Evolutionary conservation across 2,329 filamentous ascomycete species (phyloP), one percentile per base, ranked within the genome.

Genomic region (Dothideomycetidae sp.): DNA sequence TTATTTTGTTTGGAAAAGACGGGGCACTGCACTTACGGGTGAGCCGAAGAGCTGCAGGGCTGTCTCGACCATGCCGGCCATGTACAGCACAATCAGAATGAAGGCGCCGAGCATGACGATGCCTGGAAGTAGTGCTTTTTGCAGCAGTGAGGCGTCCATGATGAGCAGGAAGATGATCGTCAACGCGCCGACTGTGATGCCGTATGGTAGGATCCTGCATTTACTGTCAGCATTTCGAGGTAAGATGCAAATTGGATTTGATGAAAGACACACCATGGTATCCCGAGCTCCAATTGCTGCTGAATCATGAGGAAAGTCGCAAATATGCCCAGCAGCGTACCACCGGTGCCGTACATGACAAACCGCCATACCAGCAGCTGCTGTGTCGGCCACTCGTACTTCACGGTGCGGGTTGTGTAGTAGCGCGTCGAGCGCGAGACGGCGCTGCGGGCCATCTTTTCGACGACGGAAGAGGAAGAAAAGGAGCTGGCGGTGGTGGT

Each of bases 321-420:
- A 49, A 71, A 75, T 30, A 78, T 64, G 5, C 73, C 73, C 2
- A 77, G 57, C 38, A 73, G 66, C 36, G 67, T 66, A 16, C 68
- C 64, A 9, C 70, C 70, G 2, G 68, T 66, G 1, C 64, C 67
- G 11, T 77, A 61, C 53, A 77, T 73, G 46, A 75, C 60, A 47
- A 77, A 67, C 37, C 72, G 68, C 73, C 73, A 78, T 49, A 75
- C 56, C 49, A 77, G 76, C 46, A 78, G 63, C 49, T 76, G 72
- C 33, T 70, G 60, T 53, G 77, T 72, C 2, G 73, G 73, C 73
- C 73, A 78, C 58, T 67, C 69, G 59, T 76, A 77, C 18, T 38
- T 29, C 10, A 38, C 36, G n/a, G 36, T 32, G 9, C 31, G 36
- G 30, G 36, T 38, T 16, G 36, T 38, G 17, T 38, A 38, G 36